A percentile compares a stretch with the other conserved stretches of the same genome.
Evolutionary conservation across 139 green algal species (phyloP).

Genomic region (Chlorella vulgaris): DNA sequence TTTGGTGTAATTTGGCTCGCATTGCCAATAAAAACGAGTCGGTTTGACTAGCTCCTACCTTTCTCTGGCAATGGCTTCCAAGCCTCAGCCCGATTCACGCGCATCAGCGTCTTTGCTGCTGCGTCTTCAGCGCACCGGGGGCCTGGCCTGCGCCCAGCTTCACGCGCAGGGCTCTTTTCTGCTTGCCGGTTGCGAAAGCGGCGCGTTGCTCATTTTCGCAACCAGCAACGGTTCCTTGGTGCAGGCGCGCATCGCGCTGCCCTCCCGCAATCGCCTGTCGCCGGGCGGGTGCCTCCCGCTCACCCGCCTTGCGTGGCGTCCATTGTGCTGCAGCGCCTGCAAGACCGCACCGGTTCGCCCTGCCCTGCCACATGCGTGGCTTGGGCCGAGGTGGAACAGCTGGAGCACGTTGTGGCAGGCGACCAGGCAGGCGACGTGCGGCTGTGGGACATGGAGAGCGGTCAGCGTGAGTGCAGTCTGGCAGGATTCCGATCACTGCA

Average conservation of each 20-base stretch:
- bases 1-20: not conserved
- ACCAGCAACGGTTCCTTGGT: not conserved
- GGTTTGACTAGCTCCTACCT: slow-evolving; percentile 15
- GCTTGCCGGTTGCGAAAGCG: not conserved
- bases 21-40: not conserved
- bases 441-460: slow-evolving; percentile 9
- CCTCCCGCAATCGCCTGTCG: not conserved
- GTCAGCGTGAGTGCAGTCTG: not conserved
- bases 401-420: slow-evolving; percentile 2
- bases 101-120: not conserved
- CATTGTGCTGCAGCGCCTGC: not conserved
- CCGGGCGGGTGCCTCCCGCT: no score
- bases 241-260: not conserved
- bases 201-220: not conserved
- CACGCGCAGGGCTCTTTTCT: not conserved
- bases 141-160: not conserved
- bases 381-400: not conserved
- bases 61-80: not conserved
- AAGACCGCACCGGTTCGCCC: not conserved
- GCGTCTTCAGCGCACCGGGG: not conserved
- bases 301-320: no score
- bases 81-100: not conserved
- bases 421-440: slow-evolving; percentile 11
- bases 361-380: slow-evolving; percentile 13
- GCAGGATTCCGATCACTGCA: not conserved